Evolutionary conservation across 305 asterid species (phyloP).

Genomic region (Plantago coronopus): DNA sequence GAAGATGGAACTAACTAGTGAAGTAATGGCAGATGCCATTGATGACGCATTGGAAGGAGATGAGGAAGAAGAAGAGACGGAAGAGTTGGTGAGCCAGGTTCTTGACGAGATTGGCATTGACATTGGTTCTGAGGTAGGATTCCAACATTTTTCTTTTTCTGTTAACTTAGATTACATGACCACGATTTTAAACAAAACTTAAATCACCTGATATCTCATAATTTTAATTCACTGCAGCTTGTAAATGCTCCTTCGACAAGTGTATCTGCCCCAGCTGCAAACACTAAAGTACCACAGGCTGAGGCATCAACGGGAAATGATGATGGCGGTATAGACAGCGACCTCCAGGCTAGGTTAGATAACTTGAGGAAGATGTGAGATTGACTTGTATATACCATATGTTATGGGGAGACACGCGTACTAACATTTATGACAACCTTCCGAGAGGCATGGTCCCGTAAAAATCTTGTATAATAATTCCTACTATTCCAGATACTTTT

Average conservation of each 20-base stretch:
- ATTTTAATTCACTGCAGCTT: conserved; percentile 53
- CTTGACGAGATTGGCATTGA: conserved; percentile 98
- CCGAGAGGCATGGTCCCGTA: conserved; percentile 23
- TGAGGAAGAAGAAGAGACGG: conserved; percentile 98
- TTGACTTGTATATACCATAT: conserved; percentile 27
- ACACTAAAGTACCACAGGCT: conserved; percentile 79
- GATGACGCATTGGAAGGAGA: conserved; percentile 99
- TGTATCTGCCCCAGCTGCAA: conserved; percentile 81
- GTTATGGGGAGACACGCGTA: conserved; percentile 19
- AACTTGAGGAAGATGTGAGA: conserved; percentile 86
- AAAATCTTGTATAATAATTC: conserved; percentile 26
- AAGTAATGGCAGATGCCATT: conserved; percentile 97
- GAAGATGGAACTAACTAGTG: conserved; percentile 94
- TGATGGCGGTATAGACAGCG: conserved; percentile 87
- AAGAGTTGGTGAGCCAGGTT: conserved; percentile 91
- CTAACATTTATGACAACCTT: conserved; percentile 28
- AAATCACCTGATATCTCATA: not conserved
- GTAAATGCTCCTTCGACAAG: conserved; percentile 87
- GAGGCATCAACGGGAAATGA: conserved; percentile 83
- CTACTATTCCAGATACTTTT: not conserved
- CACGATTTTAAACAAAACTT: not conserved
- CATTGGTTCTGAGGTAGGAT: conserved; percentile 77
- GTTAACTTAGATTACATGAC: conserved; percentile 5
- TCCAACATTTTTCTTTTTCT: conserved; percentile 2
- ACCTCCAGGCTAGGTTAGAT: conserved; percentile 97